Evolutionary conservation across 148 eudicot genomes (phyloP).

Genomic region (Camellia japonica): DNA sequence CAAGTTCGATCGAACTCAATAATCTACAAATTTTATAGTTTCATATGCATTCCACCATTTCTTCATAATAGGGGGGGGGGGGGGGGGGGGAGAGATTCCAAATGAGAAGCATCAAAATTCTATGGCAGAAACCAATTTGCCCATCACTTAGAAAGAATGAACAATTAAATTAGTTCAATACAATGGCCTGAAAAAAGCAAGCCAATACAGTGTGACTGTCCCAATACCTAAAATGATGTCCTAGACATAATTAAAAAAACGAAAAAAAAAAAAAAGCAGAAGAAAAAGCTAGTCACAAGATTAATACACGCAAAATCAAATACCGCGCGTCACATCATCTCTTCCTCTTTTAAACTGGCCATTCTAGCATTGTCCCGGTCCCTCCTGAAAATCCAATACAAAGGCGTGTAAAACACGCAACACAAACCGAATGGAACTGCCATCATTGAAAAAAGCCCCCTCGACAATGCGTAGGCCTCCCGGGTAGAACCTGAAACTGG

Average conservation of each 20-base stretch:
- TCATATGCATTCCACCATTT: too few relatives aligned
- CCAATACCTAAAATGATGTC: not conserved
- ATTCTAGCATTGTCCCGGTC: constrained; percentile 70
- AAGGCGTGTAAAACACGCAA: constrained; percentile 75
- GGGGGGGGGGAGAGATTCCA: not conserved
- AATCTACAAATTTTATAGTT: too few relatives aligned
- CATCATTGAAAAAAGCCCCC: constrained; percentile 91
- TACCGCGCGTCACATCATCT: constrained; percentile 39
- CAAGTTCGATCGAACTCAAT: too few relatives aligned
- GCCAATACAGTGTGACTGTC: not conserved
- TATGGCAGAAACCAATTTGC: not conserved
- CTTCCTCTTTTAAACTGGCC: constrained; percentile 57
- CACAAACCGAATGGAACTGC: constrained; percentile 87
- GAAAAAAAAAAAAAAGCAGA: too few relatives aligned
- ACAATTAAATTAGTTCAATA: not conserved
- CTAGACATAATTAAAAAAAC: not conserved
- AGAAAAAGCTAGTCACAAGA: not conserved
- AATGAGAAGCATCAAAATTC: too few relatives aligned
- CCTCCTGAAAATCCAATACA: constrained; percentile 61
- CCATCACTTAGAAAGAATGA: not conserved
- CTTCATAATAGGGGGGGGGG: not conserved
- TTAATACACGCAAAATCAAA: not conserved
- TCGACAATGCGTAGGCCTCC: constrained; percentile 84
- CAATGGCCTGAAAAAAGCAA: not conserved
- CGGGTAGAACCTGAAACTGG: constrained; percentile 48